These are phyloP conservation scores for Phaseolus coccineus DNA, from an alignment of 331 rosid genomes.

Conservation along the genomic window DNA sequence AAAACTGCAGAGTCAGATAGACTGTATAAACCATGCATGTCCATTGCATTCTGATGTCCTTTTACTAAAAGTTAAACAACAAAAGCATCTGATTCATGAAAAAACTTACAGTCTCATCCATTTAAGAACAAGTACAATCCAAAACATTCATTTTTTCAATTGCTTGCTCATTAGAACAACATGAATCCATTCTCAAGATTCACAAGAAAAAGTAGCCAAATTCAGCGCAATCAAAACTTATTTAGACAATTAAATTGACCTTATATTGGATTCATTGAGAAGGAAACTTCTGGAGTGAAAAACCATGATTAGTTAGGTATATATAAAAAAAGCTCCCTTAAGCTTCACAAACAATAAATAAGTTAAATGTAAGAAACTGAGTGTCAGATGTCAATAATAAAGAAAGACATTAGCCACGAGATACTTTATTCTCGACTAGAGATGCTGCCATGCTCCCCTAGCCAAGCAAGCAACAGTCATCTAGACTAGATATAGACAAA, in stretches of 20 bases:
- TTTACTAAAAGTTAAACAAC: neutral
- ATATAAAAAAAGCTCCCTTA: neutral
- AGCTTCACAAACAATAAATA: neutral
- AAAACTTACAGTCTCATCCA: neutral
- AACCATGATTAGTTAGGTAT: neutral
- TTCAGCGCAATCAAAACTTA: neutral
- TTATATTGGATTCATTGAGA: neutral
- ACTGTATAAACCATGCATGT: neutral
- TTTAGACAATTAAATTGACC: neutral
- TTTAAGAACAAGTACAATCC: neutral
- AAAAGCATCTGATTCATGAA: neutral
- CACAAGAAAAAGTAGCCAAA: neutral
- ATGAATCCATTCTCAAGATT: neutral
- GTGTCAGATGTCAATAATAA: neutral
- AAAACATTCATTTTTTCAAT: neutral
- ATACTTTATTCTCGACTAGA: neutral
- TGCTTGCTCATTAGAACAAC: neutral
- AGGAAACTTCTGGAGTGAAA: slow-evolving; percentile 2
- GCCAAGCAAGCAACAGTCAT: neutral
- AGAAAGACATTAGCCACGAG: neutral
- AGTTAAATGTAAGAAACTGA: neutral
- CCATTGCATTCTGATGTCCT: slow-evolving; percentile 5
- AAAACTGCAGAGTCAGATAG: neutral
- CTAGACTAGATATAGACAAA: neutral
- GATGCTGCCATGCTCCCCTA: slow-evolving; percentile 2